These are phyloP conservation scores for Penicillium macrosclerotiorum DNA, from an alignment of 495 filamentous ascomycete species.

Conservation along the genomic window DNA sequence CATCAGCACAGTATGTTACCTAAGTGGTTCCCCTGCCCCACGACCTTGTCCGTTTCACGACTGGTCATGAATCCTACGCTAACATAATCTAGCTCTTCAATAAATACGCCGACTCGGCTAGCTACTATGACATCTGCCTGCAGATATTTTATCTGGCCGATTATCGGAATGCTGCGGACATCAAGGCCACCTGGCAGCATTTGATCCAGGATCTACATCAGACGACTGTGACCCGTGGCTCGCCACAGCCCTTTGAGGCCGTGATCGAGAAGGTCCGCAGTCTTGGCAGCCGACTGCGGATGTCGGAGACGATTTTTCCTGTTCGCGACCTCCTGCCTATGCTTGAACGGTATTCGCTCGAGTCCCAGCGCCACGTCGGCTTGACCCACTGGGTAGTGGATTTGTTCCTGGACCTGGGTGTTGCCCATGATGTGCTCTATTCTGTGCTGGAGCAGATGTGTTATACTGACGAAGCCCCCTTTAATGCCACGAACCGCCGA, in stretches of 20 bases:
- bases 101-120: slow-evolving; percentile 77
- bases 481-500: slow-evolving; percentile 62
- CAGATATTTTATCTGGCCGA: slow-evolving; percentile 86
- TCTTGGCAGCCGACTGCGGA: slow-evolving; percentile 74
- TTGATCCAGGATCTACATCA: slow-evolving; percentile 70
- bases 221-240: slow-evolving; percentile 51
- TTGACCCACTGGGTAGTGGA: slow-evolving; percentile 79
- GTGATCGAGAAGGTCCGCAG: slow-evolving; percentile 70
- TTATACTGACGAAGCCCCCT: slow-evolving; percentile 81
- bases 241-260: slow-evolving; percentile 71
- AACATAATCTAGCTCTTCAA: slow-evolving; percentile 73
- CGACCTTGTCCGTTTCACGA: too few relatives aligned
- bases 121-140: slow-evolving; percentile 89
- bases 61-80: background rate
- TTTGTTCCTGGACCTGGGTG: slow-evolving; percentile 71
- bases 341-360: slow-evolving; percentile 73
- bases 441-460: slow-evolving; percentile 78
- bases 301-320: slow-evolving; percentile 78
- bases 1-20: slow-evolving; percentile 65
- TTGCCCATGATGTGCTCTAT: slow-evolving; percentile 72
- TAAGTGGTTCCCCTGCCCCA: background rate
- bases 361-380: slow-evolving; percentile 63
- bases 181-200: slow-evolving; percentile 78
- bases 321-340: slow-evolving; percentile 63
- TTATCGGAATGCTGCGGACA: slow-evolving; percentile 78